Base-by-base conservation (phyloP, 2,329 filamentous ascomycete species). In the Paracamarosporium sp. region DNA sequence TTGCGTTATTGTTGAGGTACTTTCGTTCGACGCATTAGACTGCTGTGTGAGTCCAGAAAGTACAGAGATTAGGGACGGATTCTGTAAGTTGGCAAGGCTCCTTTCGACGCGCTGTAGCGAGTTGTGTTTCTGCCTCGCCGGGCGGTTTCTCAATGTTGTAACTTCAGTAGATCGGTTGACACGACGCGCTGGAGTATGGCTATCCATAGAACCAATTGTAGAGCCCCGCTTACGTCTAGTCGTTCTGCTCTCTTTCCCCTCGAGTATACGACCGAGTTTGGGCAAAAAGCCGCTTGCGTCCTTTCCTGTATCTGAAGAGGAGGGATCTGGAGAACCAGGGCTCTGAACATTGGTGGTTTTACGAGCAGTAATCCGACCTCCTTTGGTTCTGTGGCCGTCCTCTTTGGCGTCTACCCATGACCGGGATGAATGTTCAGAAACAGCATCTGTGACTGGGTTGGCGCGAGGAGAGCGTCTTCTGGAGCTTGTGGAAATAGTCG, bases 1-100 rank as follows among this genome's bases (percentile, higher is more conserved):
- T 59, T 80, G 79, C 11, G 78, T 82, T 12, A 81, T 73, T 3
- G 80, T 82, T 1, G 79, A 79, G 53, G 74, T 79, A 64, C 79
- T 82, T n/a, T 74, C 78, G 61, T 76, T 80, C 1, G 79, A 80
- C 15, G 68, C 68, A 50, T 69, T 74, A 13, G 79, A 80, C 9
- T 69, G 68, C 50, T 76, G 74, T 3, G 79, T 81, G 43, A 78
- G 60, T 50, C 70, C 74, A 24, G 80, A 80, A 9, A 78, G 59
- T 3, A 80, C 71, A 1, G 79, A 82, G 40, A 76, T 62, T 30
- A 80, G 60, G 5, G 80, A 82, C 6, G 76, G 72, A 50, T 79
- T 80, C 31, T 76, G 73, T 35, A 78, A 53, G 44, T 66, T 64
- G 3, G 60, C 57, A 44, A 72, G 65, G 44, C 57, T 69, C 31